Percentiles rank a stretch among this genome's conserved stretches.
phyloP scores from a whole-genome alignment of 2,329 filamentous ascomycete species.

The Alternaria viburni region DNA sequence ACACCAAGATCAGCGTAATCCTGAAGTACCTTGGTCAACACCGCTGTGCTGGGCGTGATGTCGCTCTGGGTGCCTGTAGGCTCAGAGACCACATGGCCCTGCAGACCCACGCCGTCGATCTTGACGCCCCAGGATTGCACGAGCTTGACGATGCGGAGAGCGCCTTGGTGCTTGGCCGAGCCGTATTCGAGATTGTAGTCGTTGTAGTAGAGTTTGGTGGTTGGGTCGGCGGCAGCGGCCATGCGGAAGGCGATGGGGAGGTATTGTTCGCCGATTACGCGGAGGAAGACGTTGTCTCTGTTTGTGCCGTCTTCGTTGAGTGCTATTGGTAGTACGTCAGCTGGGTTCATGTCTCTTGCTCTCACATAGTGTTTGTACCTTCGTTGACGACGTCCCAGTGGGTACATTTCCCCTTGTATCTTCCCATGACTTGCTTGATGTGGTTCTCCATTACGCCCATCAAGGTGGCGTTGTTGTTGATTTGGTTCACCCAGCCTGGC shows the following conservation, averaged over 20 bases:
- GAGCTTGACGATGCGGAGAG: slow-evolving; percentile 43
- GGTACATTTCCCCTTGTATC: slow-evolving; percentile 48
- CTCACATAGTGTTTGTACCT: slow-evolving; percentile 9
- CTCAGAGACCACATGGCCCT: slow-evolving; percentile 62
- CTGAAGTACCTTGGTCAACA: slow-evolving; percentile 56
- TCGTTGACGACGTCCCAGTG: slow-evolving; percentile 50
- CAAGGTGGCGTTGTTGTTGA: slow-evolving; percentile 45
- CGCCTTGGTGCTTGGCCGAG: slow-evolving; percentile 50
- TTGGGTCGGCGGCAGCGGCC: slow-evolving; percentile 63
- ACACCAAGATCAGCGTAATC: slow-evolving; percentile 60
- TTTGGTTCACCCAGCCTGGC: slow-evolving; percentile 45
- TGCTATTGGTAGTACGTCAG: slow-evolving; percentile 38
- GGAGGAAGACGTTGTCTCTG: slow-evolving; percentile 61
- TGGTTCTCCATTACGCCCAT: slow-evolving; percentile 49
- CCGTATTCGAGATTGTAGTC: slow-evolving; percentile 68
- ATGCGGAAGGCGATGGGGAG: slow-evolving; percentile 64
- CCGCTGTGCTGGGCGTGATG: slow-evolving; percentile 53
- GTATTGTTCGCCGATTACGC: slow-evolving; percentile 63
- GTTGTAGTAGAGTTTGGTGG: slow-evolving; percentile 67
- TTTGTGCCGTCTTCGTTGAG: slow-evolving; percentile 65
- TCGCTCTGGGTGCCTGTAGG: slow-evolving; percentile 54
- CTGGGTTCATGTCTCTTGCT: background rate
- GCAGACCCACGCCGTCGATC: slow-evolving; percentile 68
- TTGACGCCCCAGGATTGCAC: slow-evolving; percentile 50
- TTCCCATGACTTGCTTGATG: slow-evolving; percentile 43